phyloP scores from a whole-genome alignment of 495 filamentous ascomycete species.

The Trichoderma erinaceum region DNA sequence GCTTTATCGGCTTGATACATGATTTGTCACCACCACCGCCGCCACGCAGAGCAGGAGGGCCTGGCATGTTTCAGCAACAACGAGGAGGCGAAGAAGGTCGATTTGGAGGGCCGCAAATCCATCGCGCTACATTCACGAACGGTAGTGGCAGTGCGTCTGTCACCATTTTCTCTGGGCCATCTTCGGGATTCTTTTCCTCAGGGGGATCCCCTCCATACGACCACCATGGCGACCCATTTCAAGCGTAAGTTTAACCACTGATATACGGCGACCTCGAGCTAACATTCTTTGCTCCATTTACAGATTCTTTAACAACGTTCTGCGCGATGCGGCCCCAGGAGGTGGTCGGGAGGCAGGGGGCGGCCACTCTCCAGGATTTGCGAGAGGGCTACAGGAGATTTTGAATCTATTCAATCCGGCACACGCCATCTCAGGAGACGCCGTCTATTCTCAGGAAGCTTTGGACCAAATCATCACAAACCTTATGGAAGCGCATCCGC shows the following conservation, averaged over 20 bases:
- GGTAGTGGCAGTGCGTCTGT: slow-evolving; percentile 8
- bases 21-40: slow-evolving; percentile 21
- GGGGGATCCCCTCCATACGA: neutral
- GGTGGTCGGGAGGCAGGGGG: slow-evolving; percentile 14
- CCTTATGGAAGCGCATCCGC: slow-evolving; percentile 74
- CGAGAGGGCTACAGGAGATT: slow-evolving; percentile 31
- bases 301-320: slow-evolving; percentile 14
- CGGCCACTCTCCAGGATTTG: slow-evolving; percentile 23
- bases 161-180: slow-evolving; percentile 1
- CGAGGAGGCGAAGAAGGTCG: neutral
- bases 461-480: slow-evolving; percentile 82
- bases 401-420: slow-evolving; percentile 54
- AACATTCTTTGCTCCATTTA: neutral
- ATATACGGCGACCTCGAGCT: neutral
- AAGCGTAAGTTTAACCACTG: slow-evolving; percentile 21
- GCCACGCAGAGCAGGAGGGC: neutral
- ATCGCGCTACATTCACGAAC: slow-evolving; percentile 4
- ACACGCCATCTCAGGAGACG: slow-evolving; percentile 61
- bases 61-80: neutral
- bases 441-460: slow-evolving; percentile 87
- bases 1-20: slow-evolving; percentile 38
- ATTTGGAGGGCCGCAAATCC: neutral
- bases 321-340: slow-evolving; percentile 1
- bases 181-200: neutral
- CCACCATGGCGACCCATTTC: slow-evolving; percentile 25